Base-by-base conservation (phyloP, 352 stramenopile species). In the Paralagenidium karlingii region DNA sequence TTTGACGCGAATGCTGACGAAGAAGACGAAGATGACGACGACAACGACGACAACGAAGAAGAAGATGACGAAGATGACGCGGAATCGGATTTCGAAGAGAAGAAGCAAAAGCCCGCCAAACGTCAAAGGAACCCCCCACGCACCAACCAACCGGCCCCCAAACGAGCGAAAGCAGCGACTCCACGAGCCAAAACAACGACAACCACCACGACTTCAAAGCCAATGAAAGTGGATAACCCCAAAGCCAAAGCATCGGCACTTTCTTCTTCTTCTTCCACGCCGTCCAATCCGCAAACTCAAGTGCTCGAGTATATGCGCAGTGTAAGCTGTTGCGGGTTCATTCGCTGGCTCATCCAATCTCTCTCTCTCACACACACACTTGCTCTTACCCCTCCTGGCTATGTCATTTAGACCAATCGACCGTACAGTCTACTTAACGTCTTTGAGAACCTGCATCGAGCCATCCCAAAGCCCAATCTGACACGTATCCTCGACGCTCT, bases 381-480 rank as follows among this genome's bases (percentile, higher is more conserved):
- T 36, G 6, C 40, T 18, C 34, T 55, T 8, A 45, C 9, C 24
- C 20, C 4, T 12, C 48, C 46, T 41, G n/a, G 8, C 33, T 31
- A 27, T 51, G 25, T 22, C 19, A 25, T 36, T 8, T 24, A 86
- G 74, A 82, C 60, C 1, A 89, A 89, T 49, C 67, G 76, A 7
- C 71, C 76, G 40, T 89, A 86, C 53, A 89, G 71, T 53, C 51
- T 86, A 49, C 55, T 89, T 8, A 89, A 89, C 55, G 68, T 89
- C 44, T 89, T 84, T 42, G 75, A 86, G 41, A 89, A 89, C 45
- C 53, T 89, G 55, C 76, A 89, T 40, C 62, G 66, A 16, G 65
- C 47, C 8, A 77, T 89, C 39, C 63, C 68, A 24, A 86, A 89
- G 46, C 56, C 67, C 8, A 69, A 67, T 24, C 49, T 89, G n/a